phyloP scores from a whole-genome alignment of 116 monocot genomes.

The Thalassia testudinum region DNA sequence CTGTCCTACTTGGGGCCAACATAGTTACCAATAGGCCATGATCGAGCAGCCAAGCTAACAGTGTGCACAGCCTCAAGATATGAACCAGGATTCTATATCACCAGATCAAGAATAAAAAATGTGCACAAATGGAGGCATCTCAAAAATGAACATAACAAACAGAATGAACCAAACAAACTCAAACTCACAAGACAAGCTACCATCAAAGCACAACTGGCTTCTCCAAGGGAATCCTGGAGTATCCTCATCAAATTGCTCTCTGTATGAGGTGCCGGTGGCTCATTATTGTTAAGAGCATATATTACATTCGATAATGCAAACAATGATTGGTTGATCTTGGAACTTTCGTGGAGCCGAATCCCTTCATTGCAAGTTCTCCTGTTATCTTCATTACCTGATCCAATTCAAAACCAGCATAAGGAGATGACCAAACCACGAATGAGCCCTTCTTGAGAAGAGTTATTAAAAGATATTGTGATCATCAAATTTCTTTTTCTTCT shows the following conservation, averaged over 20 bases:
- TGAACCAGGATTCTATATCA: conserved; percentile 57
- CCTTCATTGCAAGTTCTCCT: conserved; percentile 69
- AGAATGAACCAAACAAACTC: too few relatives aligned
- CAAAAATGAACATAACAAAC: too few relatives aligned
- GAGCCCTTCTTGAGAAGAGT: too few relatives aligned
- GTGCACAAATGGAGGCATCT: too few relatives aligned
- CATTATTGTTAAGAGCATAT: conserved; percentile 79
- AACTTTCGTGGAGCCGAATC: conserved; percentile 71
- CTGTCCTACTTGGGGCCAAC: conserved; percentile 28
- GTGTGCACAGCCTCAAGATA: conserved; percentile 86
- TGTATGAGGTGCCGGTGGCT: conserved; percentile 54
- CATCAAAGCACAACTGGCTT: conserved; percentile 63
- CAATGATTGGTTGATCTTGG: conserved; percentile 88
- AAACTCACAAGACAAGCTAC: conserved; percentile 79
- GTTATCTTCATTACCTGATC: conserved; percentile 82
- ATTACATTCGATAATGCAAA: conserved; percentile 88
- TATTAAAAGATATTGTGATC: too few relatives aligned
- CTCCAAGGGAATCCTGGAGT: conserved; percentile 86
- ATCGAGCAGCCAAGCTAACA: conserved; percentile 80
- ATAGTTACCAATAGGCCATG: conserved; percentile 54
- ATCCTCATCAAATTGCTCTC: conserved; percentile 86
- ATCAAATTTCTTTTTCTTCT: too few relatives aligned
- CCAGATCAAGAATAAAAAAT: too few relatives aligned
- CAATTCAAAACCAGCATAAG: not conserved
- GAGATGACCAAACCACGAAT: too few relatives aligned